These are phyloP conservation scores for Drechslera avenae DNA, from an alignment of 2,329 filamentous ascomycete genomes.

Conservation along the genomic window DNA sequence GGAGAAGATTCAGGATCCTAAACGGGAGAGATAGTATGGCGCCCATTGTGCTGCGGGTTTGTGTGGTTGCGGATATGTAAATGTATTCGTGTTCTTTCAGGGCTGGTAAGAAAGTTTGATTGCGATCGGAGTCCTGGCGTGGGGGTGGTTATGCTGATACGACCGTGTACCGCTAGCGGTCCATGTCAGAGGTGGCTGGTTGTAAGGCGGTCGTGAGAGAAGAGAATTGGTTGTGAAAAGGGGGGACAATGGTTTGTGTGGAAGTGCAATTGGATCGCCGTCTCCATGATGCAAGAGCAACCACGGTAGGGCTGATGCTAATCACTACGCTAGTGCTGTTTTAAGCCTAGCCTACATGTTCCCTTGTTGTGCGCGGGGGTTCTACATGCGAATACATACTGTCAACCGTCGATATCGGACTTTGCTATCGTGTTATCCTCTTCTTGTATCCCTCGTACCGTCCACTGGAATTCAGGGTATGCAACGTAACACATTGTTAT, in stretches of 20 bases:
- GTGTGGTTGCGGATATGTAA: too few relatives aligned
- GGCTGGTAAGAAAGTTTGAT: not conserved
- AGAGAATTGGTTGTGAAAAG: not conserved
- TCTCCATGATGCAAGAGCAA: constrained; percentile 18
- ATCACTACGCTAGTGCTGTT: constrained; percentile 1
- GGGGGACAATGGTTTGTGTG: not conserved
- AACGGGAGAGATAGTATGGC: constrained; percentile 35
- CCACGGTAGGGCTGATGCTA: constrained; percentile 8
- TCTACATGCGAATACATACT: too few relatives aligned
- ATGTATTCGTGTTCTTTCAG: not conserved
- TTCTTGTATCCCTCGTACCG: too few relatives aligned
- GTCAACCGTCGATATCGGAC: too few relatives aligned
- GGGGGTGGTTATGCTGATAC: too few relatives aligned
- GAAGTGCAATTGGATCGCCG: not conserved
- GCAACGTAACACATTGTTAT: too few relatives aligned
- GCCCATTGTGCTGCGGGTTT: constrained; percentile 33
- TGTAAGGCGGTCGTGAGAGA: not conserved
- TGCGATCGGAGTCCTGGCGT: too few relatives aligned
- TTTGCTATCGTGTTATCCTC: too few relatives aligned
- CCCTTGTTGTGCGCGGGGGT: too few relatives aligned
- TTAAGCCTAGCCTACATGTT: not conserved
- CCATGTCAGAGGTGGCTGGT: not conserved
- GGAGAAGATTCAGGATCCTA: constrained; percentile 49
- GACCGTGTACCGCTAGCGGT: constrained; percentile 1
- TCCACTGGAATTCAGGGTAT: too few relatives aligned